phyloP scores from a whole-genome alignment of 2,329 filamentous ascomycete species.

The Mollisiaceae sp. region DNA sequence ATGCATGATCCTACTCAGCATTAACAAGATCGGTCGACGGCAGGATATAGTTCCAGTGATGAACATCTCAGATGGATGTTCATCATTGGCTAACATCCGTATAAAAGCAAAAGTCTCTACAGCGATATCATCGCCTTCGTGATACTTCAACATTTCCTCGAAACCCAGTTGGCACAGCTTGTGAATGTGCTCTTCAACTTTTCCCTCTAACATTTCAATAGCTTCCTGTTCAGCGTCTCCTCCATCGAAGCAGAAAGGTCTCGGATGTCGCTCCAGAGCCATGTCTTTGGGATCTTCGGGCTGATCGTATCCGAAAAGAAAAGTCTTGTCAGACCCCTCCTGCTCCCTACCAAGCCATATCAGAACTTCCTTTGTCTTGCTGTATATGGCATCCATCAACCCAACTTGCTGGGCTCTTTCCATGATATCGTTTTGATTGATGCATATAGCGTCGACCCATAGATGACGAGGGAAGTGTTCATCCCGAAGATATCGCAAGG shows the following conservation, averaged over 20 bases:
- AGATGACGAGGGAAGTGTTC: neutral
- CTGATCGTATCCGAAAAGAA: neutral
- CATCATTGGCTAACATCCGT: neutral
- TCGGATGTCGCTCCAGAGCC: neutral
- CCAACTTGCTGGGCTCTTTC: constrained; percentile 4
- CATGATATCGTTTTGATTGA: constrained; percentile 12
- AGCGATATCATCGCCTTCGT: neutral
- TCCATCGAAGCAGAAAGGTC: neutral
- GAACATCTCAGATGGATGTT: neutral
- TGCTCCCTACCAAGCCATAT: constrained; percentile 12
- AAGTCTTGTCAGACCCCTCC: neutral
- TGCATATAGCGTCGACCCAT: constrained; percentile 16
- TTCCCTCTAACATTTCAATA: neutral
- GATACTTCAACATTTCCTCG: neutral
- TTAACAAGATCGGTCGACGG: neutral
- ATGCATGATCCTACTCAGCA: neutral
- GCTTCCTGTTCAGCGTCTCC: neutral
- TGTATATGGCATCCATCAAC: constrained; percentile 11
- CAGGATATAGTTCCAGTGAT: neutral
- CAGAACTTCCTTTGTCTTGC: neutral
- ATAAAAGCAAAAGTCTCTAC: neutral
- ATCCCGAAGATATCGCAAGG: constrained; percentile 9
- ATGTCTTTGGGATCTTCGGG: neutral
- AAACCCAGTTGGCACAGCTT: neutral
- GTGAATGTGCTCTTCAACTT: neutral